These are phyloP conservation scores for Calonectria pteridis DNA, from an alignment of 2,329 filamentous ascomycete species.

Conservation along the genomic window DNA sequence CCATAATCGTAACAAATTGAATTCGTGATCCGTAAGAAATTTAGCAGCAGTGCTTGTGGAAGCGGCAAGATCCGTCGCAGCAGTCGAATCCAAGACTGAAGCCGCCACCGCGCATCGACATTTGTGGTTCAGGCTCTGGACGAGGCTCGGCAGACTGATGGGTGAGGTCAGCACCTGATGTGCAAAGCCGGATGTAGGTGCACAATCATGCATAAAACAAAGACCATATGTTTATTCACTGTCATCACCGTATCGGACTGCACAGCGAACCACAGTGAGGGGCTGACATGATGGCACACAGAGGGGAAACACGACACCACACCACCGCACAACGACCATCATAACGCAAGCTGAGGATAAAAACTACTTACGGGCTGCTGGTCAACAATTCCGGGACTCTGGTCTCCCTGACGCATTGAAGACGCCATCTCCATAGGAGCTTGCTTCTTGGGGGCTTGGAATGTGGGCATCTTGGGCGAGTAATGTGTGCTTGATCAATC, in stretches of 20 bases:
- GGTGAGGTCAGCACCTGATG: not conserved
- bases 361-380: constrained; percentile 26
- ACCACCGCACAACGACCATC: not conserved
- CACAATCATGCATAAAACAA: not conserved
- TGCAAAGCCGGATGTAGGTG: not conserved
- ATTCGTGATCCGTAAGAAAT: not conserved
- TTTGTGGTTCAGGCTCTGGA: constrained; percentile 40
- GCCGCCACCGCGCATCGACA: constrained; percentile 45
- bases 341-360: not conserved
- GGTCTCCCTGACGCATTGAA: not conserved
- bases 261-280: constrained; percentile 7
- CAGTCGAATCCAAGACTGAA: constrained; percentile 45
- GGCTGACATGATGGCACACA: not conserved
- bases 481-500: not conserved
- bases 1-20: not conserved
- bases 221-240: not conserved
- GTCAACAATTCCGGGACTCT: not conserved
- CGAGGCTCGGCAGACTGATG: constrained; percentile 38
- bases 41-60: constrained; percentile 48
- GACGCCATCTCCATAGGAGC: constrained; percentile 33
- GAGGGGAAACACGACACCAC: not conserved
- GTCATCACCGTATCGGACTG: not conserved
- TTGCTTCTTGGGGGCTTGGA: constrained; percentile 30
- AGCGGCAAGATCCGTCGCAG: constrained; percentile 46
- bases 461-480: constrained; percentile 22